Percentiles rank a stretch among this genome's conserved stretches.
Evolutionary conservation across 106 monocot species (phyloP).

Genomic region (Alisma plantagoaquatica): DNA sequence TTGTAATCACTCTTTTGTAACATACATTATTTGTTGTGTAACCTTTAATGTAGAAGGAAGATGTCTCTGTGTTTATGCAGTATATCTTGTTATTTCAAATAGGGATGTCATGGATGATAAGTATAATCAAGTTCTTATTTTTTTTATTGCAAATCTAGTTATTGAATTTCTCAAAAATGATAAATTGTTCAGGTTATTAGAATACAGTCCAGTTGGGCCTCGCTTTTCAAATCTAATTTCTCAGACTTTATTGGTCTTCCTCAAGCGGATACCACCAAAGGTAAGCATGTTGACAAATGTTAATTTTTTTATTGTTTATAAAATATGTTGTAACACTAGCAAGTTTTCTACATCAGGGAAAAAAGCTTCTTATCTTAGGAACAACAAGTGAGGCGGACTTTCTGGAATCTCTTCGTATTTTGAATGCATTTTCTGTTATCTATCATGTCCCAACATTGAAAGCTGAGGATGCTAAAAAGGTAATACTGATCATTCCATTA

Average conservation of each 20-base stretch:
- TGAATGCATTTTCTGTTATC: slow-evolving; percentile 65
- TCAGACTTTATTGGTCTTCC: slow-evolving; percentile 64
- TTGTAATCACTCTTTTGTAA: no score
- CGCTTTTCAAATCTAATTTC: slow-evolving; percentile 81
- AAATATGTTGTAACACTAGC: no score
- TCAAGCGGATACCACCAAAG: slow-evolving; percentile 80
- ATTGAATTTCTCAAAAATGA: no score
- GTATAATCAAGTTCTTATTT: no score
- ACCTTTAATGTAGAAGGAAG: no score
- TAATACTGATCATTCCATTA: no score
- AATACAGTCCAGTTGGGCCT: slow-evolving; percentile 77
- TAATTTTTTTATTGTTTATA: neutral
- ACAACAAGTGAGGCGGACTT: slow-evolving; percentile 78
- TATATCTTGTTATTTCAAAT: no score
- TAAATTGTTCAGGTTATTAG: slow-evolving; percentile 66
- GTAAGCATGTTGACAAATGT: slow-evolving; percentile 22
- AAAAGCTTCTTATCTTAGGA: slow-evolving; percentile 74
- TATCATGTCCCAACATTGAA: slow-evolving; percentile 66
- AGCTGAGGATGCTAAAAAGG: slow-evolving; percentile 60
- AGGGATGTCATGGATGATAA: no score
- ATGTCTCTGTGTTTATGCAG: no score
- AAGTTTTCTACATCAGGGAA: slow-evolving; percentile 41
- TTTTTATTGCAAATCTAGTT: no score
- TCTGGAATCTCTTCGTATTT: slow-evolving; percentile 72
- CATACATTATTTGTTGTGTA: no score